These are phyloP conservation scores for Capronia americana DNA, from an alignment of 2,329 filamentous ascomycete genomes.

Conservation along the genomic window DNA sequence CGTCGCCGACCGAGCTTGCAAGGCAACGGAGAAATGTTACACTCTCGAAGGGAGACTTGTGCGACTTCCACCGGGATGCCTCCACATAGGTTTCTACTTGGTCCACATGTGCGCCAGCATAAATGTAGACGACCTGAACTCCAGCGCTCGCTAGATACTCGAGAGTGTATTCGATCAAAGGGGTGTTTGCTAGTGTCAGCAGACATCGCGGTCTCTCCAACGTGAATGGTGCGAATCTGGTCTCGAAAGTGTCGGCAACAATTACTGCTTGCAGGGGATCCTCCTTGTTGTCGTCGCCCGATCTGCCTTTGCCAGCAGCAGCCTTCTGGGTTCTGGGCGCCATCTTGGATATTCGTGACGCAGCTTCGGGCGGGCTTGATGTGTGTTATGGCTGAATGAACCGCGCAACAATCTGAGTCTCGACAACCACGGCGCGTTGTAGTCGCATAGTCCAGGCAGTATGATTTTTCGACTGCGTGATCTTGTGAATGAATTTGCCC, in stretches of 20 bases:
- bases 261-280: slow-evolving; percentile 74
- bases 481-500: neutral
- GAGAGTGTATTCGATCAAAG: slow-evolving; percentile 95
- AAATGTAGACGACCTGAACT: slow-evolving; percentile 92
- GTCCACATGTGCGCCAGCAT: slow-evolving; percentile 85
- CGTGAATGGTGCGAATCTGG: slow-evolving; percentile 86
- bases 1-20: slow-evolving; percentile 87
- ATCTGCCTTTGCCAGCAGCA: slow-evolving; percentile 46
- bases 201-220: slow-evolving; percentile 91
- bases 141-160: slow-evolving; percentile 95
- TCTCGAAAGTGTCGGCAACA: slow-evolving; percentile 93
- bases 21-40: slow-evolving; percentile 87
- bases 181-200: slow-evolving; percentile 88
- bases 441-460: slow-evolving; percentile 9
- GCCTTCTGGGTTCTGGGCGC: slow-evolving; percentile 42
- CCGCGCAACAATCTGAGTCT: neutral
- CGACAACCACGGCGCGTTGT: neutral
- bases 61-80: slow-evolving; percentile 74
- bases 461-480: neutral
- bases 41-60: slow-evolving; percentile 79
- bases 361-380: neutral
- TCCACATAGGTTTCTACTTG: slow-evolving; percentile 86
- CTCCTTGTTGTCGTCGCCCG: slow-evolving; percentile 64
- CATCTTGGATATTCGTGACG: slow-evolving; percentile 25
- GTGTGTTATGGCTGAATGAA: neutral